Evolutionary conservation across 352 stramenopile species (phyloP).

Genomic region (Globisporangium barbulae): DNA sequence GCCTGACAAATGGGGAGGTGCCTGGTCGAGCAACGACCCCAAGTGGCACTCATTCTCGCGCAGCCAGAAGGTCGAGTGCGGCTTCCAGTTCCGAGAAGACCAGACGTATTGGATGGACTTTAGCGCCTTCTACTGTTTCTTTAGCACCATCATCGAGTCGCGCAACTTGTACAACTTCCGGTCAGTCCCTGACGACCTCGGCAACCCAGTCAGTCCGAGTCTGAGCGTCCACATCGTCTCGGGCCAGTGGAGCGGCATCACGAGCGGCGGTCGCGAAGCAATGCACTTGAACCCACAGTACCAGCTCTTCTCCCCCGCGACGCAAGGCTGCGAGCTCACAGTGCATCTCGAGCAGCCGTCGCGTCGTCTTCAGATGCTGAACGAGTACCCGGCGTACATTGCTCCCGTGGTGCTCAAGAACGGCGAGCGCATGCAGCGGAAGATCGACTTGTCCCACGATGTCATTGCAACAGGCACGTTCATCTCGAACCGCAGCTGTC

Average conservation of each 20-base stretch:
- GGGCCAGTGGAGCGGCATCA: slow-evolving; percentile 81
- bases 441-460: slow-evolving; percentile 79
- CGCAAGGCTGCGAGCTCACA: slow-evolving; percentile 44
- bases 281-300: slow-evolving; percentile 88
- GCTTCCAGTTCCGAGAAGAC: slow-evolving; percentile 81
- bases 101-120: slow-evolving; percentile 85
- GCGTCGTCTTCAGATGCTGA: slow-evolving; percentile 66
- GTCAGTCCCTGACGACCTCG: slow-evolving; percentile 54
- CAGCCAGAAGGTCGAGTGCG: slow-evolving; percentile 66
- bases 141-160: slow-evolving; percentile 72
- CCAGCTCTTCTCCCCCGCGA: slow-evolving; percentile 64
- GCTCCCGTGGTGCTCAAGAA: slow-evolving; percentile 77
- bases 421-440: slow-evolving; percentile 56
- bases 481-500: slow-evolving; percentile 80
- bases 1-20: slow-evolving; percentile 61
- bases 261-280: slow-evolving; percentile 65
- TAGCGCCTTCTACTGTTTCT: slow-evolving; percentile 74
- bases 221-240: slow-evolving; percentile 70
- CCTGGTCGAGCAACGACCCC: slow-evolving; percentile 66
- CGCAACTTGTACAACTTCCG: slow-evolving; percentile 84
- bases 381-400: slow-evolving; percentile 76
- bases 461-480: slow-evolving; percentile 80
- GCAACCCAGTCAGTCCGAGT: slow-evolving; percentile 53
- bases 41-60: slow-evolving; percentile 75
- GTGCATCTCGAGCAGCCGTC: slow-evolving; percentile 77